Evolutionary conservation across 2,329 filamentous ascomycete species (phyloP).

Genomic region (Hawksworthiomyces lignivorus): DNA sequence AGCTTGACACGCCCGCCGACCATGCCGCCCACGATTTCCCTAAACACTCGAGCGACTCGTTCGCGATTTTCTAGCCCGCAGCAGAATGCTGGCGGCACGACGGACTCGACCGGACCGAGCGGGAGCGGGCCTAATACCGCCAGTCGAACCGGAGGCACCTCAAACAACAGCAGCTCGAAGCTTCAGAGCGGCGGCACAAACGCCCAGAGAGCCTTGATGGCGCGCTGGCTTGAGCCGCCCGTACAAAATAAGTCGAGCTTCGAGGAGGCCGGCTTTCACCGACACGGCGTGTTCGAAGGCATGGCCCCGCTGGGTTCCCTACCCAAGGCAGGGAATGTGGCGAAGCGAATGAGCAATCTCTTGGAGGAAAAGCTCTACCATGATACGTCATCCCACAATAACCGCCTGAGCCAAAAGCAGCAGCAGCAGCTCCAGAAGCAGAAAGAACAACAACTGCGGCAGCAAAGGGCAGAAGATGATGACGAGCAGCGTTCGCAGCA

Average conservation of each 20-base stretch:
- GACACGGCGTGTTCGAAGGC: constrained; percentile 69
- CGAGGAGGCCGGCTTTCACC: constrained; percentile 66
- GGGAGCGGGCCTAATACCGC: constrained; percentile 9
- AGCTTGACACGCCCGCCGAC: constrained; percentile 12
- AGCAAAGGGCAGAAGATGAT: too few relatives aligned
- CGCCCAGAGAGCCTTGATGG: constrained; percentile 42
- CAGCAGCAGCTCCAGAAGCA: constrained; percentile 4
- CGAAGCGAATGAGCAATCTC: constrained; percentile 32
- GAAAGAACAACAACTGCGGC: background rate
- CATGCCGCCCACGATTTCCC: constrained; percentile 28
- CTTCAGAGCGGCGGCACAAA: constrained; percentile 20
- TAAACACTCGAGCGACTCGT: constrained; percentile 42
- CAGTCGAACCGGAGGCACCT: background rate
- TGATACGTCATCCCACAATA: background rate
- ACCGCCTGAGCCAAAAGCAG: background rate
- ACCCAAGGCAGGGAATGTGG: constrained; percentile 52
- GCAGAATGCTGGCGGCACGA: constrained; percentile 19
- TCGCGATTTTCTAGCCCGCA: constrained; percentile 52
- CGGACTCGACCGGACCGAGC: constrained; percentile 15
- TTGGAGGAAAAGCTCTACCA: constrained; percentile 11
- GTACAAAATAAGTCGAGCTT: constrained; percentile 61
- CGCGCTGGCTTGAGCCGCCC: constrained; percentile 51
- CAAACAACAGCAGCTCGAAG: constrained; percentile 4
- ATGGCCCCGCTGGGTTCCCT: constrained; percentile 75
- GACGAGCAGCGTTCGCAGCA: background rate